These are phyloP conservation scores for Calocybe cyanea DNA, from an alignment of 768 basidiomycete genomes.

Conservation along the genomic window DNA sequence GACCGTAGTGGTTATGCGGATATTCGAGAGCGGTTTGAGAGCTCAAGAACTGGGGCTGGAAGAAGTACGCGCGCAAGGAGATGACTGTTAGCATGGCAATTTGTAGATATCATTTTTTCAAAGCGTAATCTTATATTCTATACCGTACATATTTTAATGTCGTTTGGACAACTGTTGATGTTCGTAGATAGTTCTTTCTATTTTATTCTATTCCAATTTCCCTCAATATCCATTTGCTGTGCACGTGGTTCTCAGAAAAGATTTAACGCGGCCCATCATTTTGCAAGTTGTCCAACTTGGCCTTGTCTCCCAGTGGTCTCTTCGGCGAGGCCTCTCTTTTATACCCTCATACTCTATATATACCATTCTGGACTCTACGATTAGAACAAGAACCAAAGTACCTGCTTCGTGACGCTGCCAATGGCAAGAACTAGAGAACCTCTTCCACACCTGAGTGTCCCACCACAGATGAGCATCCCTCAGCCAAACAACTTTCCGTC, in stretches of 20 bases:
- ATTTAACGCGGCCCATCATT: constrained; percentile 8
- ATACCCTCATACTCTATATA: constrained; percentile 7
- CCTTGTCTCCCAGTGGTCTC: constrained; percentile 5
- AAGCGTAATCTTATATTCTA: too few relatives aligned
- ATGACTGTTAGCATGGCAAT: too few relatives aligned
- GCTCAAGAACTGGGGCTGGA: constrained; percentile 28
- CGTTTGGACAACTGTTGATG: too few relatives aligned
- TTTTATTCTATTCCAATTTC: too few relatives aligned
- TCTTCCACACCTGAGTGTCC: constrained; percentile 56
- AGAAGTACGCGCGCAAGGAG: constrained; percentile 28
- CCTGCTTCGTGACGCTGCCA: constrained; percentile 1
- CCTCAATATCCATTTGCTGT: too few relatives aligned
- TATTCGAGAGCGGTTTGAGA: constrained; percentile 56
- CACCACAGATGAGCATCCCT: constrained; percentile 49
- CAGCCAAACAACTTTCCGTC: constrained; percentile 42
- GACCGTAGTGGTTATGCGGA: constrained; percentile 68
- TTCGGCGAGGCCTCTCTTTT: constrained; percentile 4
- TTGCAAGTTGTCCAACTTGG: constrained; percentile 6
- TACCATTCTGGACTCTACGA: constrained; percentile 1
- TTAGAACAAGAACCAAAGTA: not conserved
- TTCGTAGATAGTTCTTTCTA: too few relatives aligned
- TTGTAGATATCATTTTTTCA: too few relatives aligned
- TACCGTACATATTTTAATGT: too few relatives aligned
- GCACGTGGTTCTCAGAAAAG: constrained; percentile 72
- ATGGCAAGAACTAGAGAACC: constrained; percentile 47